Percentiles rank a stretch among this genome's conserved stretches.
phyloP scores from a whole-genome alignment of 1,139 yeast genomes.

The Debaryomycetaceae sp. region DNA sequence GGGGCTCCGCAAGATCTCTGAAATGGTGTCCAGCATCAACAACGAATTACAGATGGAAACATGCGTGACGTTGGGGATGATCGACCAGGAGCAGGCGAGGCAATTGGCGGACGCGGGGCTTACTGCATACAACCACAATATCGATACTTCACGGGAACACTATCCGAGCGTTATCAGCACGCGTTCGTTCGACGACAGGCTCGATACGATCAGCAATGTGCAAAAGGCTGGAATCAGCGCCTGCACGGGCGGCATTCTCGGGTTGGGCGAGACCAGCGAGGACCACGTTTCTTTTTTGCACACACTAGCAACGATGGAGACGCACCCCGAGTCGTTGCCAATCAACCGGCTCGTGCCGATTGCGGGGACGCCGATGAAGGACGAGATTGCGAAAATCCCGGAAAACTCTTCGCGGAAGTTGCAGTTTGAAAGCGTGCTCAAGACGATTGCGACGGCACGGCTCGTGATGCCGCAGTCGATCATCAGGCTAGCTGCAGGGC shows the following conservation, averaged over 20 bases:
- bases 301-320: constrained; percentile 55
- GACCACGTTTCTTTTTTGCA: constrained; percentile 63
- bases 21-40: constrained; percentile 57
- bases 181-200: constrained; percentile 58
- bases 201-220: constrained; percentile 54
- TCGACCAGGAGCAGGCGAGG: constrained; percentile 49
- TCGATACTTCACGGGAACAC: constrained; percentile 71
- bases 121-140: constrained; percentile 74
- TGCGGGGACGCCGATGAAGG: constrained; percentile 66
- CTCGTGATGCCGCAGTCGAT: constrained; percentile 63
- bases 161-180: constrained; percentile 65
- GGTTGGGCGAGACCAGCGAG: constrained; percentile 63
- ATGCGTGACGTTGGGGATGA: constrained; percentile 76
- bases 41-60: constrained; percentile 58
- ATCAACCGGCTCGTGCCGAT: constrained; percentile 71
- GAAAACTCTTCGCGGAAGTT: constrained; percentile 30
- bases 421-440: constrained; percentile 48
- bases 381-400: constrained; percentile 34
- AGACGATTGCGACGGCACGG: constrained; percentile 70
- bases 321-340: constrained; percentile 76
- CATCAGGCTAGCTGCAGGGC: constrained; percentile 69
- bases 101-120: constrained; percentile 56
- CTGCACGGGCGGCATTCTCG: constrained; percentile 74
- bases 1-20: constrained; percentile 49
- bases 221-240: constrained; percentile 58